phyloP scores from a whole-genome alignment of 306 rosid genomes.

The Quercus mongolica region DNA sequence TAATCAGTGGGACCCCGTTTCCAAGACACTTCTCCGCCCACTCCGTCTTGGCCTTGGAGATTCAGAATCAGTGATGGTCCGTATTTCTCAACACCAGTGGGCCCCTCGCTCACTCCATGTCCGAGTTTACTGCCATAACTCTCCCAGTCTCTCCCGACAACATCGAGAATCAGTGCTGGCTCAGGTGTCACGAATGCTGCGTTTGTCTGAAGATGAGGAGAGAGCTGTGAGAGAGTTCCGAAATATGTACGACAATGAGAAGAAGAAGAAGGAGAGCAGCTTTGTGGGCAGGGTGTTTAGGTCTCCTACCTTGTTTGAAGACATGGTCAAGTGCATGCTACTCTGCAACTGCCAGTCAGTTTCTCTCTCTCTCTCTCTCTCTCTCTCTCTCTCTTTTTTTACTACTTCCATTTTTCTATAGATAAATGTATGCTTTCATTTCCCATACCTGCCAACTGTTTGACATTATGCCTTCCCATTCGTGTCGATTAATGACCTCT shows the following conservation, averaged over 20 bases:
- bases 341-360: slow-evolving; percentile 54
- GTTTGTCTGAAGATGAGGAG: slow-evolving; percentile 35
- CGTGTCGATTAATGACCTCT: no score
- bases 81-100: slow-evolving; percentile 18
- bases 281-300: slow-evolving; percentile 42
- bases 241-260: not conserved
- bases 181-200: slow-evolving; percentile 50
- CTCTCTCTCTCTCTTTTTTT: not conserved
- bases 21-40: slow-evolving; percentile 48
- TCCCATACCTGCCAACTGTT: no score
- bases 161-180: slow-evolving; percentile 24
- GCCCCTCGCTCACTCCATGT: not conserved
- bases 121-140: slow-evolving; percentile 10
- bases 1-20: slow-evolving; percentile 44
- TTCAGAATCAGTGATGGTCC: slow-evolving; percentile 21
- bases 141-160: slow-evolving; percentile 6
- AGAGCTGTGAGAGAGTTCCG: slow-evolving; percentile 29
- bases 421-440: not conserved
- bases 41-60: slow-evolving; percentile 17
- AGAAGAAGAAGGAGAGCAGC: slow-evolving; percentile 7
- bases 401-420: no score
- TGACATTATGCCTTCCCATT: no score
- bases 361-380: not conserved
- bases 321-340: slow-evolving; percentile 56
- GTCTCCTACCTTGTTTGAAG: slow-evolving; percentile 55